Conservation (phyloP, 768 basidiomycete species). For the Phanerodontia chrysosporium region DNA sequence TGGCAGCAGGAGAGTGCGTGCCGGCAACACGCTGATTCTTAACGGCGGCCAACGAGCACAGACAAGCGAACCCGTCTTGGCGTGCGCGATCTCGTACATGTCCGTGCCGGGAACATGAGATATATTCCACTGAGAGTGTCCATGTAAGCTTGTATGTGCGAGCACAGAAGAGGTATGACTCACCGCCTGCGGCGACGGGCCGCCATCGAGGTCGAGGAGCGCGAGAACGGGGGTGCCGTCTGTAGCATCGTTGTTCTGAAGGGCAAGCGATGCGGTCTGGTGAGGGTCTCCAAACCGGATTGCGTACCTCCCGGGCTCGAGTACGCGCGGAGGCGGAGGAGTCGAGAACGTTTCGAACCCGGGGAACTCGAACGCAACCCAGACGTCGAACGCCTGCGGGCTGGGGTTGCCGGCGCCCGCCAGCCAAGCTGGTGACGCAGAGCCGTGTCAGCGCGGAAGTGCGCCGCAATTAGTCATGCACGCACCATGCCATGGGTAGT, state of each 20-base stretch:
- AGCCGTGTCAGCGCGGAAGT: too few relatives aligned
- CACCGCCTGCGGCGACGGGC: background rate
- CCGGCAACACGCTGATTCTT: slow-evolving; percentile 2
- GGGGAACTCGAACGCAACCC: slow-evolving; percentile 12
- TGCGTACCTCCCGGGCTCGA: slow-evolving; percentile 1
- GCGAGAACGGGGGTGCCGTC: slow-evolving; percentile 3
- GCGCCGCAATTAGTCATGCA: background rate
- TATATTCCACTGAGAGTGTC: slow-evolving; percentile 1
- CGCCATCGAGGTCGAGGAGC: too few relatives aligned
- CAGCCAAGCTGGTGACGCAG: slow-evolving; percentile 9
- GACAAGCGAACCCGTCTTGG: slow-evolving; percentile 2
- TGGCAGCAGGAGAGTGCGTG: slow-evolving; percentile 10
- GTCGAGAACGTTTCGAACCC: slow-evolving; percentile 5
- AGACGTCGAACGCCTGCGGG: slow-evolving; percentile 9
- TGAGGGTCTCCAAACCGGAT: background rate
- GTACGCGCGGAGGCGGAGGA: background rate
- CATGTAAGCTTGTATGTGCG: too few relatives aligned
- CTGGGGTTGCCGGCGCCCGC: slow-evolving; percentile 6
- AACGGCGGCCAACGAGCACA: slow-evolving; percentile 6
- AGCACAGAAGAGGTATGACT: background rate
- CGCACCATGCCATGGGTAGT: slow-evolving; percentile 12
- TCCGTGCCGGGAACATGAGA: slow-evolving; percentile 9
- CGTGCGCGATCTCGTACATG: slow-evolving; percentile 8
- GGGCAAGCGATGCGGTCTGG: background rate
- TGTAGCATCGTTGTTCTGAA: background rate